A percentile compares a stretch with the other conserved stretches of the same genome.
These are phyloP conservation scores for Leptodontidium sp. DNA, from an alignment of 2,329 filamentous ascomycete species.

Conservation along the genomic window DNA sequence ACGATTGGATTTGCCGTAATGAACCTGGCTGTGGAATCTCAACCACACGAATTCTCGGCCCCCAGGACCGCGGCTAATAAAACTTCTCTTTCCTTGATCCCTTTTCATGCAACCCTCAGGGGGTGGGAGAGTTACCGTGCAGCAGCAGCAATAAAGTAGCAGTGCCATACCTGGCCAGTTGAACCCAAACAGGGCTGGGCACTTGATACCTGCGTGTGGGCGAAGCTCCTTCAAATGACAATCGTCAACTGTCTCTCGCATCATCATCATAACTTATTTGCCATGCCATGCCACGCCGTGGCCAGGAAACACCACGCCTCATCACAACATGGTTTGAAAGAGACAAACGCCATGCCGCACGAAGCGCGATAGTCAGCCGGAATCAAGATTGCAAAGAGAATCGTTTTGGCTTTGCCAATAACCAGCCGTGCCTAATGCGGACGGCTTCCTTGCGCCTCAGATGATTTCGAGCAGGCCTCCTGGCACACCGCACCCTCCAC, in stretches of 20 bases:
- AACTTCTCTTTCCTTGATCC: constrained; percentile 1
- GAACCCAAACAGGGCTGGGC: constrained; percentile 3
- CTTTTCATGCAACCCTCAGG: background rate
- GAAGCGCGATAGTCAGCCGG: constrained; percentile 14
- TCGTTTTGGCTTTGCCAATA: constrained; percentile 27
- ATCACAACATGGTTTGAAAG: background rate
- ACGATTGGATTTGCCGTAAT: constrained; percentile 8
- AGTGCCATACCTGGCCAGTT: background rate
- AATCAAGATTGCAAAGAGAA: background rate
- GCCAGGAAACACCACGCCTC: background rate
- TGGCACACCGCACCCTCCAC: constrained; percentile 2
- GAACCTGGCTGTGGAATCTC: background rate
- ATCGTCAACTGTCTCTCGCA: background rate
- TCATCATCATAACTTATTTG: background rate
- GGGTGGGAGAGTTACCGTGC: constrained; percentile 16
- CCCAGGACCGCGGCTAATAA: constrained; percentile 15
- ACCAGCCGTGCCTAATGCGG: constrained; percentile 24
- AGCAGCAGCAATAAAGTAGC: background rate
- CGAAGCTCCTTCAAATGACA: background rate
- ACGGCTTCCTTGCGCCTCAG: constrained; percentile 4
- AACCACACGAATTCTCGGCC: constrained; percentile 3
- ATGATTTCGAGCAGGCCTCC: constrained; percentile 14
- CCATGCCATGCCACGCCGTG: background rate
- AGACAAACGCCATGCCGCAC: constrained; percentile 9
- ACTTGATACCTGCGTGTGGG: background rate